Percentiles rank a stretch among this genome's conserved stretches.
Conservation (phyloP, 2,329 filamentous ascomycete genomes). For the Penicillium sp. region DNA sequence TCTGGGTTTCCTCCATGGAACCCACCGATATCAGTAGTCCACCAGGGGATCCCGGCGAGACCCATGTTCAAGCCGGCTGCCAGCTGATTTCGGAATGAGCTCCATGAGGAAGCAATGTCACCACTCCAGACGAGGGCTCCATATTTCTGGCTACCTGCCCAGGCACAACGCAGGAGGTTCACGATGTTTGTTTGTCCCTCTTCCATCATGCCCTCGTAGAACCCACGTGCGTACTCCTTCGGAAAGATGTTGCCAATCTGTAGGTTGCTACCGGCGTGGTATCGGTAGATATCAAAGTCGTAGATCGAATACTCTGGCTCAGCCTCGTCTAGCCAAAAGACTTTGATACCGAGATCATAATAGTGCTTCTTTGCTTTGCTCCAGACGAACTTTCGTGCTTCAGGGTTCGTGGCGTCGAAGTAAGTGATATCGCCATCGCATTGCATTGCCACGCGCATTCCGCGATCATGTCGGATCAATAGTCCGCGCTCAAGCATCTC, state of each 20-base stretch:
- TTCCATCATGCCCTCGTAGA: slow-evolving; percentile 59
- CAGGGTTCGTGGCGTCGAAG: slow-evolving; percentile 65
- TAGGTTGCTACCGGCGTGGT: slow-evolving; percentile 56
- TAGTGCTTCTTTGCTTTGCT: slow-evolving; percentile 60
- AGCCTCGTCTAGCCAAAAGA: slow-evolving; percentile 70
- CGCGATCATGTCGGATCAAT: slow-evolving; percentile 62
- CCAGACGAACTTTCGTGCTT: slow-evolving; percentile 61
- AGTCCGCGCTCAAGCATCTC: slow-evolving; percentile 63
- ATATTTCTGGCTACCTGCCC: slow-evolving; percentile 62
- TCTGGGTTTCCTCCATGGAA: slow-evolving; percentile 65
- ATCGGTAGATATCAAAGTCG: slow-evolving; percentile 67
- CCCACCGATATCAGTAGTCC: slow-evolving; percentile 70
- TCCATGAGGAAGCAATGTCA: slow-evolving; percentile 66
- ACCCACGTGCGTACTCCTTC: slow-evolving; percentile 57
- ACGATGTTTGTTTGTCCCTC: slow-evolving; percentile 59
- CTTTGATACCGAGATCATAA: slow-evolving; percentile 60
- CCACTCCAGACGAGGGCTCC: slow-evolving; percentile 68
- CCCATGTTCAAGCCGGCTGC: slow-evolving; percentile 67
- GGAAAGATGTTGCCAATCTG: slow-evolving; percentile 63
- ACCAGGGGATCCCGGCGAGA: slow-evolving; percentile 64
- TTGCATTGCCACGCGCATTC: slow-evolving; percentile 59
- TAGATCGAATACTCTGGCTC: slow-evolving; percentile 66
- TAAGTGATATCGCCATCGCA: slow-evolving; percentile 61
- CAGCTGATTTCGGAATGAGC: slow-evolving; percentile 59
- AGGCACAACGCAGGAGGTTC: slow-evolving; percentile 59